Conservation (phyloP, 2,329 filamentous ascomycete species). For the Alternaria viburni region DNA sequence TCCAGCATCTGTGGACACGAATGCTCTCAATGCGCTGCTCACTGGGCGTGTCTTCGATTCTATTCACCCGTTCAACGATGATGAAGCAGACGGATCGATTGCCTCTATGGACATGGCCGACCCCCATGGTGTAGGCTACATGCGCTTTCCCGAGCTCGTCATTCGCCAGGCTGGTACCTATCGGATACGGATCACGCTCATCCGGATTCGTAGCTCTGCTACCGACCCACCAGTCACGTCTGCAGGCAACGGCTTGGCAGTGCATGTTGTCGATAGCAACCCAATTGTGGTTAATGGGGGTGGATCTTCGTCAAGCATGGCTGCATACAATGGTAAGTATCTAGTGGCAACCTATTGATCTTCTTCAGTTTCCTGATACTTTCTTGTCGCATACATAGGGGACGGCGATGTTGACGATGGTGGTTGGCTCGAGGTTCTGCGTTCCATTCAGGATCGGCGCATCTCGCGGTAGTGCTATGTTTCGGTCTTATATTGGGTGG, state of each 20-base stretch:
- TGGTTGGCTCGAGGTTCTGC: conserved; percentile 39
- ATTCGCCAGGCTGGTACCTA: conserved; percentile 47
- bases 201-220: conserved; percentile 39
- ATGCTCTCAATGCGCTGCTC: conserved; percentile 38
- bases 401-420: conserved; percentile 37
- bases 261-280: conserved; percentile 45
- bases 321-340: conserved; percentile 43
- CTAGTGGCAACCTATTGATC: conserved; percentile 38
- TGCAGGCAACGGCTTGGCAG: conserved; percentile 32
- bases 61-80: conserved; percentile 46
- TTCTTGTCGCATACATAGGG: conserved; percentile 27
- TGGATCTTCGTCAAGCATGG: conserved; percentile 22
- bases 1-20: conserved; percentile 34
- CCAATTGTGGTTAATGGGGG: conserved; percentile 39
- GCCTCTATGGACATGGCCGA: conserved; percentile 47
- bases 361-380: conserved; percentile 38
- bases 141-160: conserved; percentile 45
- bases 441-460: conserved; percentile 33
- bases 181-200: conserved; percentile 46
- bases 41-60: conserved; percentile 42
- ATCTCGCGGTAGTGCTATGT: conserved; percentile 21
- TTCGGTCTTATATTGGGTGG: conserved; percentile 13
- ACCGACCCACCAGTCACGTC: conserved; percentile 34
- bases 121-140: conserved; percentile 45
- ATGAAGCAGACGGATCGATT: conserved; percentile 45